Evolutionary conservation across 371 early-diverging fungal genomes (phyloP), one percentile per base, ranked within the genome.

Genomic region (Saksenaea oblongispora): DNA sequence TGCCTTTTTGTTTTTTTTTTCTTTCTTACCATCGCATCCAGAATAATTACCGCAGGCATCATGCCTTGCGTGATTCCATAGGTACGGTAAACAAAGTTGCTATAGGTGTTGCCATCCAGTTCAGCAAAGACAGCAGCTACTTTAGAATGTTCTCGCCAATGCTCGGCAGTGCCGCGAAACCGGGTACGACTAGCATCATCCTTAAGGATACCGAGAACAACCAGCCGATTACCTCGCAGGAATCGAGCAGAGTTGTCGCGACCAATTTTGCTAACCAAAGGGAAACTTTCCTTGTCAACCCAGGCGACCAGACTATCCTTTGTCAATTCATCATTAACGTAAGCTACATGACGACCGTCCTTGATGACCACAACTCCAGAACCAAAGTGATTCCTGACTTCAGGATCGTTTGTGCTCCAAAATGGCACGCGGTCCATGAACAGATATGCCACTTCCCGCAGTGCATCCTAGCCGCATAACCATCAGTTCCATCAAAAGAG

Each of bases 91-190:
- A 87, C 73, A 62, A 87, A 91, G 17, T 79, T 65, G 3, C 63
- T 68, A 76, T 84, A 89, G 44, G 75, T 72, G 47, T 55, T 59
- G 18, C 83, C 88, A 63, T 91, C 86, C 34, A 92, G 56, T 75
- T 84, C 84, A n/a, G 88, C 84, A 77, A 91, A 90, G 3, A 68
- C 13, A 27, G 64, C n/a, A 11, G 59, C 44, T 58, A 17, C 56
- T 72, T 59, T 70, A 61, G 39, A 59, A 65, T n/a, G 54, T 37
- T 15, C 37, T 62, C 5, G 70, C 65, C 28, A 67, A 13, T 13
- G 53, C 39, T 53, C 70, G 67, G 51, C 51, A 47, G 8, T 47
- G 9, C 10, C 22, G 51, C 51, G 10, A 73, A 34, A 24, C 56
- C 56, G 51, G 7, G 24, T 34, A 15, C 51, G 58, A 13, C 66